phyloP scores from a whole-genome alignment of 2,329 filamentous ascomycete genomes.

The Xylaria sp. region DNA sequence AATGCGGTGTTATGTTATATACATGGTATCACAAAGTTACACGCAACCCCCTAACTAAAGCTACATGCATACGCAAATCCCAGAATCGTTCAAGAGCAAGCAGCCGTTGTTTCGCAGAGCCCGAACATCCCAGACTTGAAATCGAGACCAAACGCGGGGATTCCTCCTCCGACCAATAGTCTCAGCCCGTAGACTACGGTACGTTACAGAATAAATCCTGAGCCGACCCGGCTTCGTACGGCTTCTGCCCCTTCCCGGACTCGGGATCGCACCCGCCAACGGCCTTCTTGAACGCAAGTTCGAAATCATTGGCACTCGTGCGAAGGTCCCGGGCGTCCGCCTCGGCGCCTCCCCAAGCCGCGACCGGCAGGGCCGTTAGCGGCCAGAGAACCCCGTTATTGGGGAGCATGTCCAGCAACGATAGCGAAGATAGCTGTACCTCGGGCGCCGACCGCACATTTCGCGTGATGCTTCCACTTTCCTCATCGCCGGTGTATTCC shows the following conservation, averaged over 20 bases:
- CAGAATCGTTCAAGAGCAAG: conserved; percentile 4
- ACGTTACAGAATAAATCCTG: conserved; percentile 74
- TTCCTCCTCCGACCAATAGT: not conserved
- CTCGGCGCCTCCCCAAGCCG: conserved; percentile 72
- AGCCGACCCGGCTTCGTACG: conserved; percentile 53
- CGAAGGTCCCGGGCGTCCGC: conserved; percentile 56
- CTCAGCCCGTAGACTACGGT: conserved; percentile 28
- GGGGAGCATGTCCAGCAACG: conserved; percentile 63
- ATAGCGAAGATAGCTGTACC: conserved; percentile 57
- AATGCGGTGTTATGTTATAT: conserved; percentile 33
- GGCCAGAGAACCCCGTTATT: conserved; percentile 57
- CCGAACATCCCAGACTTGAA: not conserved
- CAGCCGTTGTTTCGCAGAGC: not conserved
- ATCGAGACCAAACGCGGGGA: not conserved
- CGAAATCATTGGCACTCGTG: conserved; percentile 62
- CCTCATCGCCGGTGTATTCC: conserved; percentile 61
- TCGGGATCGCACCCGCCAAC: conserved; percentile 72
- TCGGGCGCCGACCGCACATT: conserved; percentile 45
- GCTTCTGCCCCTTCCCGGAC: conserved; percentile 46
- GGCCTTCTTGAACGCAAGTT: conserved; percentile 67
- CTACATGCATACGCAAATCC: not conserved
- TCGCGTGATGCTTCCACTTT: conserved; percentile 44
- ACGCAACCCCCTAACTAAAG: not conserved
- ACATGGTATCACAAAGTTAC: conserved; percentile 36
- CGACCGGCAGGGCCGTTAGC: conserved; percentile 64